Conservation (phyloP, 169 alveolate species). For the Prorocentrum cordatum region DNA sequence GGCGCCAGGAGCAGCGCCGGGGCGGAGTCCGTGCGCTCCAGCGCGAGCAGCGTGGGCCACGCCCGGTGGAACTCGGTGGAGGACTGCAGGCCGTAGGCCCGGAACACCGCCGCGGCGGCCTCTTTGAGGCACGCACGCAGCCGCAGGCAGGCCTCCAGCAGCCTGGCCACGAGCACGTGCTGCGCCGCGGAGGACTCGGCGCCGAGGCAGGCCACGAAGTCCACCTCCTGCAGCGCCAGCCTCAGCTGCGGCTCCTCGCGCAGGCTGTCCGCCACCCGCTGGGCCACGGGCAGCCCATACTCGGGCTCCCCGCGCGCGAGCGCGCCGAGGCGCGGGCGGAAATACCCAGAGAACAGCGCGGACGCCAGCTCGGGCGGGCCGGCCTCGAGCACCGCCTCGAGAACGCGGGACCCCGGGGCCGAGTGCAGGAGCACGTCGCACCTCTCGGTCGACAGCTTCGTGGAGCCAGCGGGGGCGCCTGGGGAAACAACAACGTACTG, state of each 20-base stretch:
- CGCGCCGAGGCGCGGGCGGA: constrained; percentile 17
- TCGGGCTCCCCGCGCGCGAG: constrained; percentile 23
- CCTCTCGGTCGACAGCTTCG: too few species aligned
- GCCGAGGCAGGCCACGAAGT: constrained; percentile 3
- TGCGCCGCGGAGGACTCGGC: neutral
- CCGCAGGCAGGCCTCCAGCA: constrained; percentile 21
- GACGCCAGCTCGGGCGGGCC: constrained; percentile 1
- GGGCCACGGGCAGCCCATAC: constrained; percentile 13
- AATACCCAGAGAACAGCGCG: constrained; percentile 4
- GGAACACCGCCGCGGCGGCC: constrained; percentile 24
- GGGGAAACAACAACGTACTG: too few species aligned
- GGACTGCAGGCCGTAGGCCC: constrained; percentile 10
- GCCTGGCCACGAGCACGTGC: constrained; percentile 13
- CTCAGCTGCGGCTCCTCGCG: constrained; percentile 39
- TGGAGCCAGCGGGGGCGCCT: too few species aligned
- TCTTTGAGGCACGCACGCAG: constrained; percentile 26
- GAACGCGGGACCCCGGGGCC: constrained; percentile 30
- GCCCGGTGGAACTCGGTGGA: constrained; percentile 21
- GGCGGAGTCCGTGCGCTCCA: neutral
- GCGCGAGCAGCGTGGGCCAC: constrained; percentile 7
- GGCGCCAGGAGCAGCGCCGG: neutral
- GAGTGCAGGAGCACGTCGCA: constrained; percentile 1
- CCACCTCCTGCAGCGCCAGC: constrained; percentile 9
- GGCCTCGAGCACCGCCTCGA: constrained; percentile 23
- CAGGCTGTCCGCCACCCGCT: constrained; percentile 26